Conservation (phyloP, 129 eudicot species). For the Sambucus nigra region DNA sequence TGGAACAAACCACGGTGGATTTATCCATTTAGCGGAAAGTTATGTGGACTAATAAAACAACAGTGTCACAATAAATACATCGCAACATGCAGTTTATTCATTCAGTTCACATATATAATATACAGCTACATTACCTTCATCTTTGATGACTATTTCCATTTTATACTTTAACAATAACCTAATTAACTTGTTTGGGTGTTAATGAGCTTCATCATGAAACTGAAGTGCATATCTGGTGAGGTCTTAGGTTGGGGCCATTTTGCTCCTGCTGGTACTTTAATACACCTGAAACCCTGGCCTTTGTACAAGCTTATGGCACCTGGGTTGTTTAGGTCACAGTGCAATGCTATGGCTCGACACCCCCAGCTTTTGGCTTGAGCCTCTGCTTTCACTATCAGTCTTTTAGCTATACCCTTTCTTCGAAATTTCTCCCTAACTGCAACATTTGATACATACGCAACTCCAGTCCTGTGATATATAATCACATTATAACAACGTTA, state of each 20-base stretch:
- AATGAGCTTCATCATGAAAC: constrained; percentile 85
- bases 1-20: too few relatives aligned
- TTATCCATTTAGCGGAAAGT: too few relatives aligned
- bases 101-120: not conserved
- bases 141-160: not conserved
- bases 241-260: constrained; percentile 90
- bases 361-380: constrained; percentile 84
- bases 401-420: constrained; percentile 80
- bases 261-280: constrained; percentile 70
- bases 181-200: constrained; percentile 16
- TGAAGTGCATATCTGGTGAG: constrained; percentile 58
- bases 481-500: not conserved
- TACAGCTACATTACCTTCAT: not conserved
- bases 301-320: constrained; percentile 59
- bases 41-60: too few relatives aligned
- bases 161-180: constrained; percentile 1
- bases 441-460: constrained; percentile 83
- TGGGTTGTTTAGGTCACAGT: constrained; percentile 66
- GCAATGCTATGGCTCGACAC: constrained; percentile 72
- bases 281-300: constrained; percentile 54
- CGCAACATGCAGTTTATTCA: not conserved
- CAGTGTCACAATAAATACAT: not conserved
- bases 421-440: constrained; percentile 70
- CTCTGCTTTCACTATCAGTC: constrained; percentile 68
- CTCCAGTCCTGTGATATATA: constrained; percentile 54